These are phyloP conservation scores for Aspergillus neoniger DNA, from an alignment of 2,329 filamentous ascomycete genomes.

Conservation along the genomic window DNA sequence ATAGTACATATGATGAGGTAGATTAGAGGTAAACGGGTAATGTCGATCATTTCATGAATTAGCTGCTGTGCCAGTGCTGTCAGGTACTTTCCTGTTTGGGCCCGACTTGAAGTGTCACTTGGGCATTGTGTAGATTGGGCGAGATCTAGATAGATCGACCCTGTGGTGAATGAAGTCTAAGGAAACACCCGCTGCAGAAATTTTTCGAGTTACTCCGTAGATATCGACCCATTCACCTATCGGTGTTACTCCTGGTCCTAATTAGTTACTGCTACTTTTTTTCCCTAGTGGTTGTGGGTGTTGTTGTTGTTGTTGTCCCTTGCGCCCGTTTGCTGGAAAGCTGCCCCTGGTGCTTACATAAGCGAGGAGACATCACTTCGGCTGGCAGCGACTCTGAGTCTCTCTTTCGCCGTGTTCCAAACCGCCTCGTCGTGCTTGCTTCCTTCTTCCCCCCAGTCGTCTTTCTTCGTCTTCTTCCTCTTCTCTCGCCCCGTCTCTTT, in stretches of 20 bases:
- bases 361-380: slow-evolving; percentile 13
- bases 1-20: not conserved
- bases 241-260: too few relatives aligned
- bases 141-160: not conserved
- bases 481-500: slow-evolving; percentile 14
- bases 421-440: slow-evolving; percentile 17
- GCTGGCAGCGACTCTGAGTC: slow-evolving; percentile 9
- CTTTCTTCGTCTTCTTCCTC: slow-evolving; percentile 16
- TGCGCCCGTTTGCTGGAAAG: slow-evolving; percentile 4
- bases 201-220: too few relatives aligned
- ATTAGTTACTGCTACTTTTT: too few relatives aligned
- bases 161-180: too few relatives aligned
- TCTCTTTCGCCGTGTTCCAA: slow-evolving; percentile 11
- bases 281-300: too few relatives aligned
- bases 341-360: slow-evolving; percentile 21
- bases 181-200: too few relatives aligned
- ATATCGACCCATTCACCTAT: too few relatives aligned
- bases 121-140: not conserved
- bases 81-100: not conserved
- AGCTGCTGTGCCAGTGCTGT: too few relatives aligned
- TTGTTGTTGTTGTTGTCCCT: not conserved
- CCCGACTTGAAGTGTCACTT: not conserved
- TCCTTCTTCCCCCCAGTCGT: slow-evolving; percentile 18
- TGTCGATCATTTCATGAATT: too few relatives aligned
- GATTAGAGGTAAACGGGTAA: too few relatives aligned